phyloP scores from a whole-genome alignment of 2,329 filamentous ascomycete genomes.

The Diaporthe ampelina region DNA sequence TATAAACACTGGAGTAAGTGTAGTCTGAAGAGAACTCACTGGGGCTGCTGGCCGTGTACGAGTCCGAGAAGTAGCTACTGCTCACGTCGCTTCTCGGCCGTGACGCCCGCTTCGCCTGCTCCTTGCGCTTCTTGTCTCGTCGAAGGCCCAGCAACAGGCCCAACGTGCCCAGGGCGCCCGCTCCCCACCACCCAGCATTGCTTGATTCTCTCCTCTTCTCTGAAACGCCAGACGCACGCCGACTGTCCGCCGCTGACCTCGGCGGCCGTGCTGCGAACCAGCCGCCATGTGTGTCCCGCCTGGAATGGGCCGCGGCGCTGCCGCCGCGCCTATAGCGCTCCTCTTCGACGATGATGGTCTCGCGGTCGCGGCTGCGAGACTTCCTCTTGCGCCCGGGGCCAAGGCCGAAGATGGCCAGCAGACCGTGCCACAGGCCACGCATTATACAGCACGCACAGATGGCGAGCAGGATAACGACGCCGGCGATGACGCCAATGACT shows the following conservation, averaged over 20 bases:
- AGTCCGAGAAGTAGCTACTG: slow-evolving; percentile 68
- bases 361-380: slow-evolving; percentile 59
- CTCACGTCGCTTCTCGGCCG: slow-evolving; percentile 58
- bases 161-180: slow-evolving; percentile 66
- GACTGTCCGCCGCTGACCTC: slow-evolving; percentile 59
- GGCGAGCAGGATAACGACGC: slow-evolving; percentile 75
- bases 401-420: slow-evolving; percentile 73
- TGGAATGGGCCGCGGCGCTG: slow-evolving; percentile 62
- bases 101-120: slow-evolving; percentile 50
- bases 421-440: slow-evolving; percentile 71
- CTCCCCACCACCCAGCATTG: slow-evolving; percentile 66
- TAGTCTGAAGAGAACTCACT: slow-evolving; percentile 60
- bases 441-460: slow-evolving; percentile 83
- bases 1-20: slow-evolving; percentile 41
- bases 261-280: slow-evolving; percentile 45
- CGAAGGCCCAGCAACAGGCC: slow-evolving; percentile 67
- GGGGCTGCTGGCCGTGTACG: slow-evolving; percentile 64
- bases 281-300: slow-evolving; percentile 35
- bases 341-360: slow-evolving; percentile 65
- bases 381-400: slow-evolving; percentile 64
- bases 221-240: slow-evolving; percentile 50
- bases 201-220: slow-evolving; percentile 63
- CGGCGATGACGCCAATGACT: slow-evolving; percentile 79
- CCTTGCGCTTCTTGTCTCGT: slow-evolving; percentile 63
- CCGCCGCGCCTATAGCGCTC: slow-evolving; percentile 70